These are phyloP conservation scores for Pseudogymnoascus sp. DNA, from an alignment of 2,329 filamentous ascomycete genomes.

Conservation along the genomic window DNA sequence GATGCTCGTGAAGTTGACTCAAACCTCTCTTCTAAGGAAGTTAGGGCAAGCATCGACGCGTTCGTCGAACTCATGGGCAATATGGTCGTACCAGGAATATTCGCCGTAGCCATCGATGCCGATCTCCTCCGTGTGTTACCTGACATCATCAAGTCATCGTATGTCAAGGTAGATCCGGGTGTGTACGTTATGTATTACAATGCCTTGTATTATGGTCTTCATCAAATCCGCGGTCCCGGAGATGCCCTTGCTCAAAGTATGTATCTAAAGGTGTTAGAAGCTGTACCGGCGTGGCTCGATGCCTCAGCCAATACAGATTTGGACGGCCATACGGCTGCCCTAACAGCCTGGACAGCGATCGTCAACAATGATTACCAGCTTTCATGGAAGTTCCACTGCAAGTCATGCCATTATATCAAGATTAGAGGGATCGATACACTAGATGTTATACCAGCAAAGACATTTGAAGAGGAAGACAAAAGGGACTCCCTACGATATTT, in stretches of 20 bases:
- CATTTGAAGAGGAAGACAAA: not conserved
- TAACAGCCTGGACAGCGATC: constrained; percentile 2
- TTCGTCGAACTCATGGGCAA: not conserved
- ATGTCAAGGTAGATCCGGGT: not conserved
- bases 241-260: not conserved
- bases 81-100: not conserved
- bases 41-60: not conserved
- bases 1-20: not conserved
- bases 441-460: not conserved
- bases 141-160: not conserved
- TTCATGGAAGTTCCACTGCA: constrained; percentile 11
- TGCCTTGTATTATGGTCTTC: constrained; percentile 3
- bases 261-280: not conserved
- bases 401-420: not conserved
- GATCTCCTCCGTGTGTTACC: not conserved
- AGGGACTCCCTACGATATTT: not conserved
- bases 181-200: constrained; percentile 10
- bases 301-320: not conserved
- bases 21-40: not conserved
- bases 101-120: not conserved
- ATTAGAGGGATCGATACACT: not conserved
- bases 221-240: constrained; percentile 4
- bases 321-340: not conserved
- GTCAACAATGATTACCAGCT: not conserved
- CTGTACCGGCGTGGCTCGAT: not conserved